Evolutionary conservation across 208 protist genomes (phyloP), one percentile per base, ranked within the genome.

Genomic region (Leishmania tropica): DNA sequence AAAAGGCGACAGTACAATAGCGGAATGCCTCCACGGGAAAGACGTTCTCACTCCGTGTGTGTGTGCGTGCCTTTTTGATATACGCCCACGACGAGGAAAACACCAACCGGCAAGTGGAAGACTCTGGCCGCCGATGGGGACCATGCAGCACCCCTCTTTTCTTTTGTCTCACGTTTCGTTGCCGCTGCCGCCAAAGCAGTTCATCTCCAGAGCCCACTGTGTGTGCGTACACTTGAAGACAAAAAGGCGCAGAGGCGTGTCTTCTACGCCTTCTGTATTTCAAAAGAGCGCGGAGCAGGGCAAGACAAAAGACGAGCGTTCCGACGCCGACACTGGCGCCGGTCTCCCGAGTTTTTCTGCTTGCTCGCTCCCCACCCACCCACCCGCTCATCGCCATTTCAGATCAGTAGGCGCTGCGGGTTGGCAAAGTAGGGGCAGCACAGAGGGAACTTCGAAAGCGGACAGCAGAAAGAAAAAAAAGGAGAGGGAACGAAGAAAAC

Each of bases 391-490:
- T n/a, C 51, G 19, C 15, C 51, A 2, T n/a, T n/a, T 62, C 56
- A 62, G 24, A n/a, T 8, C 28, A n/a, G 60, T 37, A 67, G 60
- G 6, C 60, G 13, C 60, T 31, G n/a, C 11, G n/a, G 60, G 5
- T 67, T 37, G 28, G n/a, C 11, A 40, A 67, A 37, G 67, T 37
- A 72, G 48, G 24, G 72, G 78, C 79, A 81, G 47, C n/a, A 64
- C 28, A 71, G 77, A 72, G 28, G 58, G 53, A 13, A 5, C 1
- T 15, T 75, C n/a, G 68, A 70, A 11, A 21, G 60, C 15, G 48
- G 35, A 81, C 80, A 77, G 79, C 10, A 68, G 17, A 54, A 78
- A 58, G 70, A 28, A 83, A 28, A n/a, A 7, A 67, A 4, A 35
- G 17, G 31, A 17, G 19, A 53, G 21, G 13, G 8, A n/a, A 15